Evolutionary conservation across 345 rosid genomes (phyloP), one percentile per base, ranked within the genome.

Genomic region (Arabis alpina): DNA sequence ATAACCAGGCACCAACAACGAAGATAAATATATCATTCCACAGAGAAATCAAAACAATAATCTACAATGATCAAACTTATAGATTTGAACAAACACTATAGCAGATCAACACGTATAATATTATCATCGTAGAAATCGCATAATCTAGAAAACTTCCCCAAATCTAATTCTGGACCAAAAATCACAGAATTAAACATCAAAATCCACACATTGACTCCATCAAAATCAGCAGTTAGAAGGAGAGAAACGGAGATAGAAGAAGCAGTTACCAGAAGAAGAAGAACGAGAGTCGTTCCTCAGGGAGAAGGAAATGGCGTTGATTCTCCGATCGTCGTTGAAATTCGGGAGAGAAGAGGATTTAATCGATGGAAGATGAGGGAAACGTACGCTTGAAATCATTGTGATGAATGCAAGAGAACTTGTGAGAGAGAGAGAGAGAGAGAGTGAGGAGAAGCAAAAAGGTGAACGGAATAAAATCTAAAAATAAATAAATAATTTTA

Each of bases 351-450:
- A 44, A 4, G 82, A 76, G 67, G 53, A 79, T 72, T 66, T 69
- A 2, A 67, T 59, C 7, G 85, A 73, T 9, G 89, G 83, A 42
- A 73, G 78, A 30, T 59, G 76, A 6, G 87, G 80, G 47, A 86
- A 77, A 16, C 86, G 86, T 40, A 79, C 76, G 52, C 93, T 90
- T 12, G 94, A 72, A 5, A 84, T 32, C 2, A 91, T 91, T 39
- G 69, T 8, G 27, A 11, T 15, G 25, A 28, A 6, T 19, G 1
- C 23, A 45, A 64, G 25, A 66, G 27, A 13, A 19, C 23, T 19
- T 19, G 61, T 23, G 61, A 57, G 54, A 24, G 25, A 42, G 10
- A 34, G 36, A 6, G 30, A 41, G 66, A 45, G 25, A 27, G 72
- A 43, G 50, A 40, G 64, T 27, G 49, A 23, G 45, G 68, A 54